phyloP scores from a whole-genome alignment of 768 basidiomycete species.

The Calocybe indica region DNA sequence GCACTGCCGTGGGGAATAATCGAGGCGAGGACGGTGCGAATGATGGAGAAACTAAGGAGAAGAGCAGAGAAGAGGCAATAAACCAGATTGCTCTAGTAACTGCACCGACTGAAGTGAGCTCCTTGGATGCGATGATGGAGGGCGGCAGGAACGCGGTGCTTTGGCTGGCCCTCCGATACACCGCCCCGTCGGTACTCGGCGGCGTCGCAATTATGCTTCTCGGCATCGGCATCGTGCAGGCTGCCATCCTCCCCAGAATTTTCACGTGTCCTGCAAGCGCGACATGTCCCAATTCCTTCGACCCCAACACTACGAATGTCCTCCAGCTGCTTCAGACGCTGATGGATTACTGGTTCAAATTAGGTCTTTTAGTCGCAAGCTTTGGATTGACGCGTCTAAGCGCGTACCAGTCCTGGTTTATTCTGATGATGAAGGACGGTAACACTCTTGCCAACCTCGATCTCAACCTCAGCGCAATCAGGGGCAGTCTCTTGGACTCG shows the following conservation, averaged over 20 bases:
- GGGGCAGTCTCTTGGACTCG: constrained; percentile 9
- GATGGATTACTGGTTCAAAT: constrained; percentile 12
- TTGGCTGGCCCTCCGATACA: not conserved
- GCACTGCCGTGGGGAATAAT: too few relatives aligned
- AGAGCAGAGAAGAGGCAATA: too few relatives aligned
- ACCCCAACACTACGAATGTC: constrained; percentile 7
- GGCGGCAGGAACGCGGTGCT: too few relatives aligned
- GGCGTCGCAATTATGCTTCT: constrained; percentile 8
- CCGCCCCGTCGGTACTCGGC: constrained; percentile 2
- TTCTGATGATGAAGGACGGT: constrained; percentile 8
- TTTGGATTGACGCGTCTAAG: constrained; percentile 8
- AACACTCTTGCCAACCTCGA: constrained; percentile 13
- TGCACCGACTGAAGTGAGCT: too few relatives aligned
- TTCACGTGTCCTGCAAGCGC: constrained; percentile 7
- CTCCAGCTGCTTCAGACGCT: constrained; percentile 9
- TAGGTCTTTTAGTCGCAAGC: constrained; percentile 6
- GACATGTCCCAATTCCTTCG: constrained; percentile 6
- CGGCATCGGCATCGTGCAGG: constrained; percentile 8
- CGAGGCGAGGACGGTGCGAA: too few relatives aligned
- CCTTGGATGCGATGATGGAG: too few relatives aligned
- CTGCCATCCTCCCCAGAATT: constrained; percentile 5
- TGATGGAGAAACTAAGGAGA: too few relatives aligned
- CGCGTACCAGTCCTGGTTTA: constrained; percentile 12
- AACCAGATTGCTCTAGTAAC: too few relatives aligned
- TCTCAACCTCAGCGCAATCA: constrained; percentile 9